Evolutionary conservation across 768 basidiomycete species (phyloP).

Genomic region (Hygrocybe punicea): DNA sequence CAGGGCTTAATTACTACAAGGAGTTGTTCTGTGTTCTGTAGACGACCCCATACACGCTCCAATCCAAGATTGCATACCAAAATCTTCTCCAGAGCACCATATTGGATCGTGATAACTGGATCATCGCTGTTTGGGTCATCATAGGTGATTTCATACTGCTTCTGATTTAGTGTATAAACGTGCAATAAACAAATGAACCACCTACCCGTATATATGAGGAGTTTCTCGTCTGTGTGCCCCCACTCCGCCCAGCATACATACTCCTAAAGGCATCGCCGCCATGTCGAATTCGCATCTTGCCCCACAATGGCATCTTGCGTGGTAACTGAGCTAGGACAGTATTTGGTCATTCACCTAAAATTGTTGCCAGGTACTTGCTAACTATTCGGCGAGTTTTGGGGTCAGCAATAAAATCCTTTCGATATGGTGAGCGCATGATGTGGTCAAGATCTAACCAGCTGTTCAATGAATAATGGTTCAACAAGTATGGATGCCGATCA

Average conservation of each 20-base stretch:
- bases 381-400: too few species aligned
- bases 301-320: constrained; percentile 14
- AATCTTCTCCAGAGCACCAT: constrained; percentile 5
- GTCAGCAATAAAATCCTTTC: constrained; percentile 21
- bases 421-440: constrained; percentile 15
- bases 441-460: constrained; percentile 11
- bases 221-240: not conserved
- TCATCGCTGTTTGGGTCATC: not conserved
- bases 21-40: constrained; percentile 1
- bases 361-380: too few species aligned
- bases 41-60: not conserved
- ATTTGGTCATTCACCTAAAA: too few species aligned
- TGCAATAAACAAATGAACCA: not conserved
- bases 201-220: constrained; percentile 2
- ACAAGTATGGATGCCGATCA: not conserved
- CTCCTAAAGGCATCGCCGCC: constrained; percentile 25
- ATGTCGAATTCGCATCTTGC: constrained; percentile 22
- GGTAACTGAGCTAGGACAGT: too few species aligned
- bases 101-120: not conserved
- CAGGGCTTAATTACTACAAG: constrained; percentile 13
- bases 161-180: not conserved
- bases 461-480: not conserved
- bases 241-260: not conserved
- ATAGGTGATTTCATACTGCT: constrained; percentile 2
- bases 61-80: constrained; percentile 6